Percentiles rank a stretch among this genome's conserved stretches.
These are phyloP conservation scores for Podaxis sp. DNA, from an alignment of 768 basidiomycete genomes.

Conservation along the genomic window DNA sequence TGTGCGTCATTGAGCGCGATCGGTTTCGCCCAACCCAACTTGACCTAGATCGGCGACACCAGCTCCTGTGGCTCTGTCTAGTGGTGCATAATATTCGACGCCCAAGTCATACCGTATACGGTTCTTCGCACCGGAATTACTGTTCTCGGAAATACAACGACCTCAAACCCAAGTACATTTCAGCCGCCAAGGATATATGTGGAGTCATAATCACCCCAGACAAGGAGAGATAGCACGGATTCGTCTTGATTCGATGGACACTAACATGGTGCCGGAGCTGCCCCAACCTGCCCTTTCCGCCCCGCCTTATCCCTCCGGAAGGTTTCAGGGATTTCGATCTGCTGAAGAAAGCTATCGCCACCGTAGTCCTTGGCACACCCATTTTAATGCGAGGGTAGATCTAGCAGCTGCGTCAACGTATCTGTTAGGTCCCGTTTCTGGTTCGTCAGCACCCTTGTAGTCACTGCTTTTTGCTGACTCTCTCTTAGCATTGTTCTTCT, in stretches of 20 bases:
- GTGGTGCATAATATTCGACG: too few relatives aligned
- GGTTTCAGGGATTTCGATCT: slow-evolving; percentile 6
- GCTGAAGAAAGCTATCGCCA: slow-evolving; percentile 40
- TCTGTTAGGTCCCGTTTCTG: slow-evolving; percentile 69
- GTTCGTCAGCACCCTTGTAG: slow-evolving; percentile 37
- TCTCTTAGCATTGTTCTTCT: slow-evolving; percentile 50
- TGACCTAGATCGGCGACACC: too few relatives aligned
- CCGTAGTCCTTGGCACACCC: slow-evolving; percentile 69
- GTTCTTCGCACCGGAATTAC: too few relatives aligned
- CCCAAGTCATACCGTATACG: too few relatives aligned
- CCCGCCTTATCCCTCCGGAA: neutral
- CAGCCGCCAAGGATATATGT: too few relatives aligned
- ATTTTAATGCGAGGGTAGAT: slow-evolving; percentile 67
- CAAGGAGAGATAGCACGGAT: neutral
- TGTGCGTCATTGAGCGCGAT: too few relatives aligned
- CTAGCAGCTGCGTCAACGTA: slow-evolving; percentile 64
- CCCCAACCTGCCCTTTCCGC: neutral
- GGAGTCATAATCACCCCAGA: too few relatives aligned
- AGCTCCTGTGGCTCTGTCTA: too few relatives aligned
- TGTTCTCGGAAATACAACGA: too few relatives aligned
- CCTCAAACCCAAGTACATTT: too few relatives aligned
- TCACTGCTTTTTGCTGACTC: neutral
- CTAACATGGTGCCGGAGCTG: neutral
- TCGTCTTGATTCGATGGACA: neutral
- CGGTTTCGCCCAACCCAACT: too few relatives aligned